Conservation (phyloP, 805 yeast genomes). For the Kregervanrija pseudodelftensis region DNA sequence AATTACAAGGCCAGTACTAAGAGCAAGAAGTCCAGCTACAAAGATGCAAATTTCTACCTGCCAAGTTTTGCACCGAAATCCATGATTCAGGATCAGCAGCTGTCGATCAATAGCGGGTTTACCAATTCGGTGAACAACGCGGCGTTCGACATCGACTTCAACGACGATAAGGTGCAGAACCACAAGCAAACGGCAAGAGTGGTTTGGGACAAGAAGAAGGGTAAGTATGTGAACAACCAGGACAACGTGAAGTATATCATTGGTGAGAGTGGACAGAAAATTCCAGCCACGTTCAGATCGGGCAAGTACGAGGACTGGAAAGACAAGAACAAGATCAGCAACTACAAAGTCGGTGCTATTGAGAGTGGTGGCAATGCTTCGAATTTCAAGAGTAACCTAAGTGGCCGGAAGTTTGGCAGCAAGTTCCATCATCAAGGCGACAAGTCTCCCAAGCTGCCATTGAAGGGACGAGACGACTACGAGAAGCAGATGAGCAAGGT, state of each 20-base stretch:
- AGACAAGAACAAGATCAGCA: conserved; percentile 51
- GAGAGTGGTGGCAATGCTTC: conserved; percentile 27
- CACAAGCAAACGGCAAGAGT: conserved; percentile 63
- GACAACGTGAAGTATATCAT: conserved; percentile 85
- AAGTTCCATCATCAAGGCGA: conserved; percentile 66
- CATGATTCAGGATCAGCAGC: conserved; percentile 70
- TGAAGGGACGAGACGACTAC: conserved; percentile 81
- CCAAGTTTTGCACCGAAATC: conserved; percentile 85
- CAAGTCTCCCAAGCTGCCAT: conserved; percentile 87
- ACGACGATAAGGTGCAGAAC: conserved; percentile 57
- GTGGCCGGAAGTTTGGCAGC: conserved; percentile 33
- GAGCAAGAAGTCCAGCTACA: conserved; percentile 40
- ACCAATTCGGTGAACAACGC: conserved; percentile 81
- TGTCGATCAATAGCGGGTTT: conserved; percentile 53
- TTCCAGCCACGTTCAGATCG: conserved; percentile 86
- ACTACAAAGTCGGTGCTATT: conserved; percentile 45
- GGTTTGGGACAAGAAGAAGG: conserved; percentile 91
- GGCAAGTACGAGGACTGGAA: conserved; percentile 95
- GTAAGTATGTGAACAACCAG: conserved; percentile 75
- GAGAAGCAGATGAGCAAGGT: conserved; percentile 76
- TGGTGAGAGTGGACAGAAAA: conserved; percentile 88
- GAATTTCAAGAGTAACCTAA: conserved; percentile 27
- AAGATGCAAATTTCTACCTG: conserved; percentile 75
- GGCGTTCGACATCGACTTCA: conserved; percentile 73
- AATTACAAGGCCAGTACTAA: conserved; percentile 17